Evolutionary conservation across 108 stramenopile genomes (phyloP).

Genomic region (Nitzschia sp.): DNA sequence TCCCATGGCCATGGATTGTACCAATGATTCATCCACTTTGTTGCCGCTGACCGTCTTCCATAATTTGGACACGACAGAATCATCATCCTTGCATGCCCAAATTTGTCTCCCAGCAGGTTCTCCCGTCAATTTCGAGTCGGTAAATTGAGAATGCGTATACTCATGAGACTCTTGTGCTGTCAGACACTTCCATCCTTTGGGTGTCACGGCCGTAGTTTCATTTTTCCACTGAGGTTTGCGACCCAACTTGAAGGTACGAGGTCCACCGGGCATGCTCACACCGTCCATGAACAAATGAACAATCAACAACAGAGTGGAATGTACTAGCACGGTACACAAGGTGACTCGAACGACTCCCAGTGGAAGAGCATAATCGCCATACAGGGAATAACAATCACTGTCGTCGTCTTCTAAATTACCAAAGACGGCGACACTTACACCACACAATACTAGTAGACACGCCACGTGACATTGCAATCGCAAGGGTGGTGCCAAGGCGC

Average conservation of each 20-base stretch:
- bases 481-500: constrained; percentile 63
- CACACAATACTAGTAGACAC: constrained; percentile 33
- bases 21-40: constrained; percentile 10
- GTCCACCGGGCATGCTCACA: constrained; percentile 78
- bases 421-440: neutral
- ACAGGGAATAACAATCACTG: neutral
- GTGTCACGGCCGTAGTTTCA: constrained; percentile 3
- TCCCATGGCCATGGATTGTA: constrained; percentile 33
- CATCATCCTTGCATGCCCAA: constrained; percentile 33
- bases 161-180: constrained; percentile 75
- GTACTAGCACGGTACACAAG: constrained; percentile 6
- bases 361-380: too few relatives aligned
- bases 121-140: constrained; percentile 51
- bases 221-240: constrained; percentile 70
- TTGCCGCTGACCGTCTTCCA: constrained; percentile 1
- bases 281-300: constrained; percentile 42
- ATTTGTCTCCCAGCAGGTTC: constrained; percentile 81
- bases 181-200: constrained; percentile 61
- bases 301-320: constrained; percentile 23
- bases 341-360: constrained; percentile 11
- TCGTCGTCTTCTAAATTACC: constrained; percentile 19
- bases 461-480: constrained; percentile 43
- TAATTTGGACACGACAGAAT: neutral
- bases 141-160: constrained; percentile 46
- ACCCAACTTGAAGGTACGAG: constrained; percentile 67